These are phyloP conservation scores for Calamus simplicifolius DNA, from an alignment of 176 grass and related monocot genomes.

Conservation along the genomic window DNA sequence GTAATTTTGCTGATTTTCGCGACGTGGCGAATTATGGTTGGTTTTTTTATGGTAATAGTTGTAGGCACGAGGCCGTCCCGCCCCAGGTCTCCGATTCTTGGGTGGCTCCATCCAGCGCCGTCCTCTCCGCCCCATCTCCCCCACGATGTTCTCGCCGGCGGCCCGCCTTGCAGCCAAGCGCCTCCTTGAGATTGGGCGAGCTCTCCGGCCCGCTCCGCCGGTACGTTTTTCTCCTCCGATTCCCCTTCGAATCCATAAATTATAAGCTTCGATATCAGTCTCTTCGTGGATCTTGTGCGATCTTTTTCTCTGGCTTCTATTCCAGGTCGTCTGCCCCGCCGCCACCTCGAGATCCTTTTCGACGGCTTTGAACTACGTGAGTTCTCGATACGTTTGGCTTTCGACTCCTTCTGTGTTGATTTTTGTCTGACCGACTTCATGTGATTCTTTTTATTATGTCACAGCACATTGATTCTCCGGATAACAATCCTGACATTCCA, in stretches of 20 bases:
- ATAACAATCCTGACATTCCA: slow-evolving; percentile 56
- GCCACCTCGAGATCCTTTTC: slow-evolving; percentile 40
- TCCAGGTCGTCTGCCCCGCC: slow-evolving; percentile 29
- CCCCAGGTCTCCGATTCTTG: no score
- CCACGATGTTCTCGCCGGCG: slow-evolving; percentile 42
- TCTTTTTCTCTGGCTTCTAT: not conserved
- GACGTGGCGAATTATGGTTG: no score
- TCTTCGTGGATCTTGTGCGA: not conserved
- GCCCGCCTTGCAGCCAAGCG: slow-evolving; percentile 50
- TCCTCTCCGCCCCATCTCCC: not conserved
- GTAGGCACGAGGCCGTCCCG: no score
- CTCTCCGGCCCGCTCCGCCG: slow-evolving; percentile 20
- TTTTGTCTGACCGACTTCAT: not conserved
- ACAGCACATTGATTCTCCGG: slow-evolving; percentile 87
- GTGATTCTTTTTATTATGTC: slow-evolving; percentile 12
- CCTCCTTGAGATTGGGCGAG: slow-evolving; percentile 31
- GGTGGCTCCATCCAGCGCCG: no score
- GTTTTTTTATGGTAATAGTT: no score
- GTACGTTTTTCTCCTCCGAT: slow-evolving; percentile 21
- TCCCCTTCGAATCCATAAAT: not conserved
- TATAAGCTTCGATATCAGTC: not conserved
- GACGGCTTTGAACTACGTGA: slow-evolving; percentile 81
- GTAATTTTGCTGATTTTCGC: no score
- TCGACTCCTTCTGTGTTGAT: not conserved
- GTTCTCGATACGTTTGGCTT: slow-evolving; percentile 2